Evolutionary conservation across 2,329 filamentous ascomycete genomes (phyloP), one percentile per base, ranked within the genome.

Genomic region (Corniculantispora saksenae): DNA sequence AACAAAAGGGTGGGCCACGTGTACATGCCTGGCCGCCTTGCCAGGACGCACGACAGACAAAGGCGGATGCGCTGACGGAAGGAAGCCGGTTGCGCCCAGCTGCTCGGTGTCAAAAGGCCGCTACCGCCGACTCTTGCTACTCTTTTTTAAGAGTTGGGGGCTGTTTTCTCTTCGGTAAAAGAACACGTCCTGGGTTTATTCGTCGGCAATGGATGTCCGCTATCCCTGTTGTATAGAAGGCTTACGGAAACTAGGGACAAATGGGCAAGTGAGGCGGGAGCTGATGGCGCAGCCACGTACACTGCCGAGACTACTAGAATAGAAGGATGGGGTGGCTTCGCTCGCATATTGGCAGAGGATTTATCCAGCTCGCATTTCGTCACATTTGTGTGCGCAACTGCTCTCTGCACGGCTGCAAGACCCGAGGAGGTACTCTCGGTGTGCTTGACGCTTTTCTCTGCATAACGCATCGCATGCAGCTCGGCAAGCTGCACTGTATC

Each of bases 1-100:
- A 13, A 51, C 35, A 40, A 47, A n/a, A 51, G 43, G 60, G 60
- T 61, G 53, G 61, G 6, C 48, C 61, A 56, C 61, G 61, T 63
- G 61, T 63, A 40, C 40, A 53, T 35, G 23, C n/a, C 61, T 48
- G 40, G 61, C 25, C 51, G 61, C 61, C 51, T 63, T 56, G 40
- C 27, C 15, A 56, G 27, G 38, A 56, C n/a, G 61, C 60, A 62
- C 23, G 50, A 47, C 50, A 38, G 59, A 47, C 27, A 29, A n/a
- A 29, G 35, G 45, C 58, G 45, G 58, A 32, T 32, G 32, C 32
- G 56, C n/a, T 2, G n/a, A n/a, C n/a, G n/a, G n/a, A n/a, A n/a
- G n/a, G n/a, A n/a, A n/a, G n/a, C n/a, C n/a, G n/a, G n/a, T n/a
- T n/a, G n/a, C 6, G n/a, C 21, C 43, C 27, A 50, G 25, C 59